Conservation (phyloP, 2,329 filamentous ascomycete species). For the Fusarium vanettenii region DNA sequence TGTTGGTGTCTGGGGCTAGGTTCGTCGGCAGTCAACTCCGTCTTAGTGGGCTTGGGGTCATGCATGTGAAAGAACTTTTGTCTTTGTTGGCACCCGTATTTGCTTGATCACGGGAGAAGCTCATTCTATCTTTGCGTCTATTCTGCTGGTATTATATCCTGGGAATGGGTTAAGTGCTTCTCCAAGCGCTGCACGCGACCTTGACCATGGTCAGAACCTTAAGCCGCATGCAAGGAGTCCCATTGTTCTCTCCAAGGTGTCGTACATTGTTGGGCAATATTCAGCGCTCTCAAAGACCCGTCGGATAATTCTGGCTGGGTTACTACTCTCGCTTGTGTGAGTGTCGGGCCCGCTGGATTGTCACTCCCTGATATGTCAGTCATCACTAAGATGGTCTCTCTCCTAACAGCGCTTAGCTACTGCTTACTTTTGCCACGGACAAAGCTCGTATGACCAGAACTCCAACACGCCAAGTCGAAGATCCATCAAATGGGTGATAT, state of each 20-base stretch:
- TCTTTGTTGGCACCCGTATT: neutral
- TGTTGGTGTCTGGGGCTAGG: neutral
- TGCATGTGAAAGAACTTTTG: neutral
- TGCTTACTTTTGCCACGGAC: neutral
- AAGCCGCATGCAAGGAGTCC: neutral
- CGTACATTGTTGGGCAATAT: neutral
- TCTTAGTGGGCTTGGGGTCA: neutral
- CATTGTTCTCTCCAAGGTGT: neutral
- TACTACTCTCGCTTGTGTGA: neutral
- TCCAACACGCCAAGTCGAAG: neutral
- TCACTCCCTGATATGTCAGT: neutral
- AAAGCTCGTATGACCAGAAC: neutral
- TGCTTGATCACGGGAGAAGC: neutral
- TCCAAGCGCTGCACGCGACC: neutral
- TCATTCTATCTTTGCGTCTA: neutral
- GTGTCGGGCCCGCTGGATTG: neutral
- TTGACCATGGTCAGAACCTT: neutral
- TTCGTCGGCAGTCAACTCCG: neutral
- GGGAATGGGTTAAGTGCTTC: neutral
- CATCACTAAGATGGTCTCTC: neutral
- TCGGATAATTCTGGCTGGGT: neutral
- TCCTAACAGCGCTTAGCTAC: neutral
- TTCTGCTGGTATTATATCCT: neutral
- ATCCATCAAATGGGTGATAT: neutral
- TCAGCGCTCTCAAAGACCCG: neutral